These are phyloP conservation scores for Penicillium bialowiezense DNA, from an alignment of 495 filamentous ascomycete genomes.

Conservation along the genomic window DNA sequence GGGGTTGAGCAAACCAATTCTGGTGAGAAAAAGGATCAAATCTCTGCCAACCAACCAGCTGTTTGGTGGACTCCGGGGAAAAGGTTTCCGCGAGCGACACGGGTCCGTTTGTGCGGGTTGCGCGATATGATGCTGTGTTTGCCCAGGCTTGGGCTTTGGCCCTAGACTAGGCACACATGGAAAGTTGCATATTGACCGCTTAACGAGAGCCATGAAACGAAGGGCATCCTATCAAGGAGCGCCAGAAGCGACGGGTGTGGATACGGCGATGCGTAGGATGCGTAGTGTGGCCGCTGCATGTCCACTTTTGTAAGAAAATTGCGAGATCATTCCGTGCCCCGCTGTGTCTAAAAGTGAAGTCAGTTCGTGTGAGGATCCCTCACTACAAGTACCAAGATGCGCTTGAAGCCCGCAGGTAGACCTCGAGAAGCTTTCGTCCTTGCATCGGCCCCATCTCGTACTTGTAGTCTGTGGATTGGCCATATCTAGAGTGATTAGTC, in stretches of 20 bases:
- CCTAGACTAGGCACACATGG: neutral
- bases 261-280: neutral
- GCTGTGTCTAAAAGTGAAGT: neutral
- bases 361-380: neutral
- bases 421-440: constrained; percentile 5
- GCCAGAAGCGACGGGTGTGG: neutral
- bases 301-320: neutral
- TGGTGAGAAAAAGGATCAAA: neutral
- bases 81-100: neutral
- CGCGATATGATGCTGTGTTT: neutral
- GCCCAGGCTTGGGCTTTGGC: neutral
- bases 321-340: constrained; percentile 7
- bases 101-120: neutral
- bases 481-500: neutral
- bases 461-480: no score
- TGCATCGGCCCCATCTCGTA: neutral
- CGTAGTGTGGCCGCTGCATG: neutral
- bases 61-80: neutral
- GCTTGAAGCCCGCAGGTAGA: neutral
- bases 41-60: neutral
- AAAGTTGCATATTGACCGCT: constrained; percentile 13
- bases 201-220: neutral
- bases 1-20: neutral
- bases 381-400: no score
- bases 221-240: neutral